Base-by-base conservation (phyloP, 495 filamentous ascomycete species). In the Cairneyella variabilis region DNA sequence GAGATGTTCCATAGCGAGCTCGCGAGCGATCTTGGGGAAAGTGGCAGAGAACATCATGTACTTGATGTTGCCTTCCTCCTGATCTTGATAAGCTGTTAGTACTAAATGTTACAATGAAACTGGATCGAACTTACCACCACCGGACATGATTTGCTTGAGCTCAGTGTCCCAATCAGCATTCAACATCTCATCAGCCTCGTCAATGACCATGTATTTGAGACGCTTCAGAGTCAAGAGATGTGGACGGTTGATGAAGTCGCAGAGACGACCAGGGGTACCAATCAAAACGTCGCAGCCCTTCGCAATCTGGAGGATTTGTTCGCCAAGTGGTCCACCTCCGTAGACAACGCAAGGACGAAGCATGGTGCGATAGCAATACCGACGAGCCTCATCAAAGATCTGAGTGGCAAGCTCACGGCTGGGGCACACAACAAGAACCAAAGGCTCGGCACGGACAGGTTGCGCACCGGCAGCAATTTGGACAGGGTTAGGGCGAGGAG, bases 1-100 rank as follows among this genome's bases (percentile, higher is more conserved):
- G 48, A 98, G 78, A 64, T 89, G 87, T 9, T 85, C 71, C 37
- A 78, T 79, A 6, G 91, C 93, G 25, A 97, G 69, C 28, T 84
- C 71, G 36, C 90, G 91, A 59, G 85, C 83, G 0, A 70, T 66
- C 70, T 85, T 88, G 18, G 88, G 84, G 64, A 97, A 97, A 0
- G 93, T 97, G 10, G 93, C 93, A 2, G 90, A 96, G 58, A 97
- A 97, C 79, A 98, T 90, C 78, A 96, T 73, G 71, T 88, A 96
- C 17, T 69, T 83, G 70, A 76, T 90, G 76, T 75, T 73, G 48
- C 91, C 86, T 4, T 83, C 86, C 59, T 96, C 89, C 45, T 88
- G 83, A 41, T 95, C 93, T 67, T 39, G 21, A 25, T 23, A 38
- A 53, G 28, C 48, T 48, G 37, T 45, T 14, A 43, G 23, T n/a